Evolutionary conservation across 257 asterid genomes (phyloP).

Genomic region (Penstemon newberryi): DNA sequence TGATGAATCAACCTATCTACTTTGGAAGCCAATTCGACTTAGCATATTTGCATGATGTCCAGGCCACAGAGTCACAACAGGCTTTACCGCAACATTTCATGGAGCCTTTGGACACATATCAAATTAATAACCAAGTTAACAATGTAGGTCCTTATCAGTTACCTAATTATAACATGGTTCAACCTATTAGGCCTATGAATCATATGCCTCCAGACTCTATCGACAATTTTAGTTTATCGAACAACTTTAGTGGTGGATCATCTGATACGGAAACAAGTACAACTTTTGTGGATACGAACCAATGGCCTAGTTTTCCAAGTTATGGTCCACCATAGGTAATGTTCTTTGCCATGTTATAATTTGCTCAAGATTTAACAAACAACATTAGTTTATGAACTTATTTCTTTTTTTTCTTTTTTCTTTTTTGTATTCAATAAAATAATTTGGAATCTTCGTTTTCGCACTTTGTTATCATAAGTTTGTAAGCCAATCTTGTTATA

Average conservation of each 20-base stretch:
- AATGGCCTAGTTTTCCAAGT: constrained; percentile 31
- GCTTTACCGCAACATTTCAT: constrained; percentile 29
- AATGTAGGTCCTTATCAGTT: constrained; percentile 13
- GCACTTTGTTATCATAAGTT: no score
- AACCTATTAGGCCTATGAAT: constrained; percentile 27
- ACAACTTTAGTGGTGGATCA: constrained; percentile 28
- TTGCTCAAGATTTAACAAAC: background rate
- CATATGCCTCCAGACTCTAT: constrained; percentile 13
- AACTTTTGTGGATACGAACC: constrained; percentile 22
- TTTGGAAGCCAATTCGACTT: constrained; percentile 16
- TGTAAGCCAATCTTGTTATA: no score
- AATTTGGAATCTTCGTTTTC: no score
- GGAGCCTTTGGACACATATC: constrained; percentile 8
- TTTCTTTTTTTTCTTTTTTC: no score
- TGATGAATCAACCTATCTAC: constrained; percentile 1
- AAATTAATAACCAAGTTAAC: constrained; percentile 19
- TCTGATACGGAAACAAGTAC: constrained; percentile 24
- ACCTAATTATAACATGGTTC: constrained; percentile 19
- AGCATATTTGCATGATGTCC: constrained; percentile 25
- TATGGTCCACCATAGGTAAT: constrained; percentile 25
- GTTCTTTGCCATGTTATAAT: constrained; percentile 9
- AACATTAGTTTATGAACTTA: no score
- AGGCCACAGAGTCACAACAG: constrained; percentile 24
- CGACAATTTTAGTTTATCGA: constrained; percentile 21
- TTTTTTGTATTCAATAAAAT: no score